A percentile compares a stretch with the other conserved stretches of the same genome.
Evolutionary conservation across 768 basidiomycete species (phyloP).

Genomic region (Udeniomyces megalosporus): DNA sequence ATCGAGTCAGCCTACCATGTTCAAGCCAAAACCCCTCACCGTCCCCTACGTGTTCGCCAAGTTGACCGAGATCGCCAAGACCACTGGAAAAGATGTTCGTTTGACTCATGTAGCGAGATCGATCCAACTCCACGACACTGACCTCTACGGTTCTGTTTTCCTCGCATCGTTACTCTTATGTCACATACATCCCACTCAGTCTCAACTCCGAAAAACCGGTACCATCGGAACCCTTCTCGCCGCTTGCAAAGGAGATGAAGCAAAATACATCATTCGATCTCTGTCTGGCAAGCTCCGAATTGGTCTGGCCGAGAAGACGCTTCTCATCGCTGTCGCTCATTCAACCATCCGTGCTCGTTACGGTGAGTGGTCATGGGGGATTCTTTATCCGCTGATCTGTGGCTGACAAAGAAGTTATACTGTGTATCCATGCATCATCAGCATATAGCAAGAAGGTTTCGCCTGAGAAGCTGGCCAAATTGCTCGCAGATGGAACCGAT

Average conservation of each 20-base stretch:
- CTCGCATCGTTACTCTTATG: background rate
- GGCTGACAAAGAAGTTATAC: background rate
- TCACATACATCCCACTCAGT: too few species aligned
- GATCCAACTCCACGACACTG: too few species aligned
- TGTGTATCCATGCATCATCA: constrained; percentile 5
- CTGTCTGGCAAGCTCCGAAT: constrained; percentile 94
- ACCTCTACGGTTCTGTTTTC: background rate
- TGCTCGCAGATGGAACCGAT: constrained; percentile 59
- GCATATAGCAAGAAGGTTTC: constrained; percentile 58
- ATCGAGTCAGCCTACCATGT: constrained; percentile 72
- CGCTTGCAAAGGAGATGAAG: constrained; percentile 76
- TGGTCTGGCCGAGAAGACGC: constrained; percentile 87
- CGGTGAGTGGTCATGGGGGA: constrained; percentile 32
- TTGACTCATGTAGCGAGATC: background rate
- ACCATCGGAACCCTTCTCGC: constrained; percentile 89
- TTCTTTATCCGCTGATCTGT: background rate
- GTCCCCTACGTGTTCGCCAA: constrained; percentile 78
- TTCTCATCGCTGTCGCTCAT: constrained; percentile 86
- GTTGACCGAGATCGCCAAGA: constrained; percentile 74
- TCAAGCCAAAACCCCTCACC: constrained; percentile 82
- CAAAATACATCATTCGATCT: constrained; percentile 90
- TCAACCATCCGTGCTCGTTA: constrained; percentile 70
- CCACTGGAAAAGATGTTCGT: constrained; percentile 62
- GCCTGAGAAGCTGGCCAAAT: constrained; percentile 51
- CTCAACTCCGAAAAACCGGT: constrained; percentile 85